Percentiles rank a stretch among this genome's conserved stretches.
These are phyloP conservation scores for Cronartium ribicola DNA, from an alignment of 1,284 basidiomycete species.

Conservation along the genomic window DNA sequence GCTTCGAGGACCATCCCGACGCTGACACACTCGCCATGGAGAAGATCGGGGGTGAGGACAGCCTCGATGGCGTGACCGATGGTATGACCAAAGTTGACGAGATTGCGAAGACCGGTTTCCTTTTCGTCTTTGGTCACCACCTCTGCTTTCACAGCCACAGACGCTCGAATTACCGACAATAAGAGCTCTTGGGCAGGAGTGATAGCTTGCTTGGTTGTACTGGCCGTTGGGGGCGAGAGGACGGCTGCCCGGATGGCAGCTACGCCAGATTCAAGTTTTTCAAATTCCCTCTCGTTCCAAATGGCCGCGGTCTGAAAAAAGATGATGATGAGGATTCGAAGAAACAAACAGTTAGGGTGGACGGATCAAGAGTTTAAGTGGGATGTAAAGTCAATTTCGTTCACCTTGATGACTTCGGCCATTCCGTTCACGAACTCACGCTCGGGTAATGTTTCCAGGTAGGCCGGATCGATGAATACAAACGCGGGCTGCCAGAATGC, in stretches of 20 bases:
- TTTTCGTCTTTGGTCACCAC: conserved; percentile 93
- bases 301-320: conserved; percentile 78
- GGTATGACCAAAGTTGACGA: conserved; percentile 95
- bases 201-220: conserved; percentile 55
- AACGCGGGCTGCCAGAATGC: conserved; percentile 97
- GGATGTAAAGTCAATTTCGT: conserved; percentile 44
- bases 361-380: background rate
- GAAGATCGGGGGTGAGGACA: conserved; percentile 78
- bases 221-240: conserved; percentile 60
- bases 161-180: conserved; percentile 76
- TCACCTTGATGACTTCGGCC: conserved; percentile 94
- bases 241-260: conserved; percentile 78
- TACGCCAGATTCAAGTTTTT: conserved; percentile 74
- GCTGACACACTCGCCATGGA: conserved; percentile 89
- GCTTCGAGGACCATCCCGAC: conserved; percentile 92
- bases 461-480: conserved; percentile 95
- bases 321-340: background rate
- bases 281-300: conserved; percentile 83
- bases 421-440: conserved; percentile 97
- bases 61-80: conserved; percentile 96
- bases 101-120: conserved; percentile 88
- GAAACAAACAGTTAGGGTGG: background rate
- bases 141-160: conserved; percentile 85
- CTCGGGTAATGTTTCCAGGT: conserved; percentile 84
- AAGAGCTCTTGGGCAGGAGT: conserved; percentile 57